These are phyloP conservation scores for Micractinium sp. DNA, from an alignment of 139 green algal genomes.

Conservation along the genomic window DNA sequence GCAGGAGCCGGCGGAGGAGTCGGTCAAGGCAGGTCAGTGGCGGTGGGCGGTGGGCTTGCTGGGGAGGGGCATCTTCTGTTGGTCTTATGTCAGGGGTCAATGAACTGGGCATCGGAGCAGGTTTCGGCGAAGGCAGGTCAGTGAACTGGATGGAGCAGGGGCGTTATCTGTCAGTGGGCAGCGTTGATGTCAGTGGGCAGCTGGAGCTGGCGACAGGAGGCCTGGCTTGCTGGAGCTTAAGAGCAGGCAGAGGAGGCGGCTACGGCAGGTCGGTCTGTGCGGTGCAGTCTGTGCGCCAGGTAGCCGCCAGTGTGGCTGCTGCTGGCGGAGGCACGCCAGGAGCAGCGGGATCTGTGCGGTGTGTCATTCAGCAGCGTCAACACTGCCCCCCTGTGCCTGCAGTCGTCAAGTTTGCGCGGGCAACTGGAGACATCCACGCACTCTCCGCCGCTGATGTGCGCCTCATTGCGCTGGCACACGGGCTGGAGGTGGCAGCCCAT, in stretches of 20 bases:
- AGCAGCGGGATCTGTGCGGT: too few relatives aligned
- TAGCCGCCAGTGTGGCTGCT: not conserved
- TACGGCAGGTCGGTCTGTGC: not conserved
- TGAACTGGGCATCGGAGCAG: too few relatives aligned
- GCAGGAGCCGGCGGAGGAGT: slow-evolving; percentile 74
- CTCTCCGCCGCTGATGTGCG: slow-evolving; percentile 85
- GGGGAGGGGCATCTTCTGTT: not conserved
- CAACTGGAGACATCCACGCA: slow-evolving; percentile 86
- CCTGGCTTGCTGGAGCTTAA: not conserved
- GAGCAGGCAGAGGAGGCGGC: not conserved
- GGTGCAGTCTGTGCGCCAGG: too few relatives aligned
- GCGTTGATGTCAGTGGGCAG: too few relatives aligned
- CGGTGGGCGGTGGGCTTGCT: not conserved
- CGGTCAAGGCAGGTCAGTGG: slow-evolving; percentile 69
- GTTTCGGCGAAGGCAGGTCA: too few relatives aligned
- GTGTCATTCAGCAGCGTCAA: too few relatives aligned
- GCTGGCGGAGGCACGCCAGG: too few relatives aligned
- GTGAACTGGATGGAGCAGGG: too few relatives aligned
- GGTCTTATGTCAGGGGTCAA: too few relatives aligned
- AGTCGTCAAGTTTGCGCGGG: slow-evolving; percentile 87
- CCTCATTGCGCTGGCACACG: slow-evolving; percentile 85
- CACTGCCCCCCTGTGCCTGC: too few relatives aligned
- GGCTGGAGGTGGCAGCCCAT: slow-evolving; percentile 77
- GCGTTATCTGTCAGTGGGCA: too few relatives aligned
- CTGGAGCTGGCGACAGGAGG: too few relatives aligned